Evolutionary conservation across 352 stramenopile species (phyloP).

Genomic region (Phytophthora macrochlamydospora): DNA sequence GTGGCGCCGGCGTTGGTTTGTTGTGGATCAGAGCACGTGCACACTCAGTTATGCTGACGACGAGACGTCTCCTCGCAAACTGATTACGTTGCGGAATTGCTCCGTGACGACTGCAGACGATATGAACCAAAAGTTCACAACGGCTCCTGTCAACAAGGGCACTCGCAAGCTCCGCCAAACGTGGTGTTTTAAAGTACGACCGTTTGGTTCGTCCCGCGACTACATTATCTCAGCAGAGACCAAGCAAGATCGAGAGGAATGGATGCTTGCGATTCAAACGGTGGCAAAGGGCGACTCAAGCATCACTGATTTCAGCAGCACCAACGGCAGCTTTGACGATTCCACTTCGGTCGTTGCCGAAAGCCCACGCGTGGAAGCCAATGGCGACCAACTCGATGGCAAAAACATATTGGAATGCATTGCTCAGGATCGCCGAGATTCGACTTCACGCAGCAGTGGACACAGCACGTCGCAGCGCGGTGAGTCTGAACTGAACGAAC

Average conservation of each 20-base stretch:
- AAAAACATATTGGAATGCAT: constrained; percentile 57
- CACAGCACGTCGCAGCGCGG: constrained; percentile 50
- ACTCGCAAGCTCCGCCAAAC: constrained; percentile 75
- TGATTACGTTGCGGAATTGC: constrained; percentile 77
- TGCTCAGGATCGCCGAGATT: constrained; percentile 60
- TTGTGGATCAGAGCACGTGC: constrained; percentile 78
- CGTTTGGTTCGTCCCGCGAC: constrained; percentile 65
- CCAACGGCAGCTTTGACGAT: constrained; percentile 46
- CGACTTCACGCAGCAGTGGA: constrained; percentile 56
- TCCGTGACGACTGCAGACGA: constrained; percentile 76
- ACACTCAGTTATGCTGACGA: constrained; percentile 84
- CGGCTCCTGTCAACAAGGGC: constrained; percentile 76
- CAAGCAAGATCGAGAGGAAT: constrained; percentile 90
- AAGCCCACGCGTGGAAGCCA: constrained; percentile 51
- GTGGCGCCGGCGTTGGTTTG: constrained; percentile 82
- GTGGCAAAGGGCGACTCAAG: constrained; percentile 65
- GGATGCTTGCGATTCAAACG: constrained; percentile 87
- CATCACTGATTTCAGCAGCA: constrained; percentile 28
- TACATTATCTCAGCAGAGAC: constrained; percentile 87
- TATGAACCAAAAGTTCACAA: constrained; percentile 86
- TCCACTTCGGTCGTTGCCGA: constrained; percentile 21
- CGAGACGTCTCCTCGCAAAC: constrained; percentile 62
- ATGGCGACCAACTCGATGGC: constrained; percentile 53
- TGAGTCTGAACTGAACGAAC: constrained; percentile 61
- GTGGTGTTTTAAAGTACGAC: constrained; percentile 82